phyloP scores from a whole-genome alignment of 1,284 basidiomycete species.

The Trichosporon sp. region DNA sequence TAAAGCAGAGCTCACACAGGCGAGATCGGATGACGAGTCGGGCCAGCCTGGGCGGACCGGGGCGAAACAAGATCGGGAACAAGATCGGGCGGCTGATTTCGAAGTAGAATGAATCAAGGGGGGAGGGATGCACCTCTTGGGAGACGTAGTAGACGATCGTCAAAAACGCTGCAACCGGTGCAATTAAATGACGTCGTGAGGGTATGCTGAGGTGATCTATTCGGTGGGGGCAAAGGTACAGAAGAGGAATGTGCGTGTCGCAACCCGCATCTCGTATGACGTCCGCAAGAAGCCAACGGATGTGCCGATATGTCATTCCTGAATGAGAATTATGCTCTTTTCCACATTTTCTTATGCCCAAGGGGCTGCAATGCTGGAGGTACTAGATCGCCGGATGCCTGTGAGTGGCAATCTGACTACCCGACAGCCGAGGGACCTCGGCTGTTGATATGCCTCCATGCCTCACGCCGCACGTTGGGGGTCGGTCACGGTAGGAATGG shows the following conservation, averaged over 20 bases:
- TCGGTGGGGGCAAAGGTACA: background rate
- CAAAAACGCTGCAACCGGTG: background rate
- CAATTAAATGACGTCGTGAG: background rate
- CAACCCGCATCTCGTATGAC: slow-evolving; percentile 1
- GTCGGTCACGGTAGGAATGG: background rate
- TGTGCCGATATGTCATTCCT: background rate
- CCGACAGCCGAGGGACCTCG: background rate
- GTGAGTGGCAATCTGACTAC: background rate
- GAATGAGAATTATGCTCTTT: background rate
- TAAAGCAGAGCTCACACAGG: background rate
- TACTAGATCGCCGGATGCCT: background rate
- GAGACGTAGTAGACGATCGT: background rate
- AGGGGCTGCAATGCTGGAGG: background rate
- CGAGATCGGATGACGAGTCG: background rate
- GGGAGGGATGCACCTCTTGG: background rate
- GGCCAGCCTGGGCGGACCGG: background rate
- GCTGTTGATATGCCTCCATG: background rate
- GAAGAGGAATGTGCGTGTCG: slow-evolving; percentile 6
- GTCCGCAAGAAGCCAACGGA: background rate
- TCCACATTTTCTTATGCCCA: background rate
- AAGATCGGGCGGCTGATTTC: background rate
- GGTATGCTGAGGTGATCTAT: background rate
- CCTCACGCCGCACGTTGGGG: slow-evolving; percentile 2
- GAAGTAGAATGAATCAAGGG: background rate
- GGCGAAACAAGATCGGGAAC: background rate